Evolutionary conservation across 345 rosid genomes (phyloP), one percentile per base, ranked within the genome.

Genomic region (Orychophragmus violaceus): DNA sequence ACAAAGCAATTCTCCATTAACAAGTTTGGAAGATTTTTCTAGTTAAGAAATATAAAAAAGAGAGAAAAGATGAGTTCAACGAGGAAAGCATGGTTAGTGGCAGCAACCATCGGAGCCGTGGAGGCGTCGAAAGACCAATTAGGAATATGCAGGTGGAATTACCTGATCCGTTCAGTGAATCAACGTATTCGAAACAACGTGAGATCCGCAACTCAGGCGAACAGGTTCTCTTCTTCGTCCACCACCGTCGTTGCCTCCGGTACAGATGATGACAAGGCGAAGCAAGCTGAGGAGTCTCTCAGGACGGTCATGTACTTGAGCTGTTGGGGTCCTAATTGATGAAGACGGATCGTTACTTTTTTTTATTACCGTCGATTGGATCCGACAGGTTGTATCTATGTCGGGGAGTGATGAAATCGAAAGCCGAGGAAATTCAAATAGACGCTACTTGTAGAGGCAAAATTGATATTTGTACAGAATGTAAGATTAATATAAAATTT

Each of bases 241-340:
- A 5, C 70, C 81, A 5, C 48, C 66, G 2, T 36, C 59, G 13
- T 52, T 18, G 59, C 52, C 8, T 39, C 62, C 35, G 19, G 32
- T 42, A 21, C 45, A 5, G 54, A 53, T 5, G 45, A 23, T 32
- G 79, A 81, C 8, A 80, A 72, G 76, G 22, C 66, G 2, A 83
- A 78, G 69, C 79, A 75, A 54, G 80, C 86, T 0, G 93, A 89
- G 50, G 94, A 89, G 64, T 85, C 96, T 23, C 80, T 89, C 0
- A 74, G 93, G 60, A 87, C 84, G 4, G 78, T 89, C 33, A 85
- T 89, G 93, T 89, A 71, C 46, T 77, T 89, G 82, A 87, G 93
- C 74, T 89, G 90, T 49, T 89, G 93, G 96, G 91, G 82, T 72
- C 93, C 87, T 21, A 79, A 74, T 29, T 72, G 18, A 33, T 55